Base-by-base conservation (phyloP, 208 protist genomes). In the Acanthamoeba lenticulata region DNA sequence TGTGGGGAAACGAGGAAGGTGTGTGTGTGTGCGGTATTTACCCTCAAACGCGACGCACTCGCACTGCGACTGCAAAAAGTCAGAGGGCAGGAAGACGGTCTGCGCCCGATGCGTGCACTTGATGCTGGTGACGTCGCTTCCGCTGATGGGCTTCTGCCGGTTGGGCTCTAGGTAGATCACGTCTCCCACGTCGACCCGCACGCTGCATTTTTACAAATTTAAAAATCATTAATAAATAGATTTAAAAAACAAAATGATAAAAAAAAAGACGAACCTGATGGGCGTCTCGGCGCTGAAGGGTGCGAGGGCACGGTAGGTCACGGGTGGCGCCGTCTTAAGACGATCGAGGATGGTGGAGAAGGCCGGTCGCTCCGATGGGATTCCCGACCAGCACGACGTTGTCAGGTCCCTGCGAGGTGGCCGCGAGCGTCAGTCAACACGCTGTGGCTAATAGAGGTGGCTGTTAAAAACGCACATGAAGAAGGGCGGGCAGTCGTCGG, bases 141-240 rank as follows among this genome's bases (percentile, higher is more conserved):
- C 55, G 47, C 79, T 88, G 42, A 62, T 29, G 17, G 79, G 79
- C 47, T 88, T 88, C 42, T 60, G 27, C 34, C 34, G 29, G 47
- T 60, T 38, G 42, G 42, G 79, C 47, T 88, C 79, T 19, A 88
- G 47, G 34, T 88, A 88, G 42, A 88, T 52, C 27, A 88, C 47
- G 79, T 88, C 79, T 24, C 79, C 79, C n/a, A 60, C 45, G 42
- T 88, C 79, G 38, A 88, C 79, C 24, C 79, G 79, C 45, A 60
- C 79, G 44, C 79, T 79, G 24, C 13, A 79, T 79, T 13, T 79
- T 34, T 65, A 40, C 32, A 44, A 24, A 40, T 32, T 29, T 9
- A 29, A 79, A 40, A 40, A 79, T n/a, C n/a, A n/a, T n/a, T n/a
- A n/a, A n/a, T n/a, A n/a, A n/a, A n/a, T n/a, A n/a, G 11, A 19